These are phyloP conservation scores for Dothiorella sarmentorum DNA, from an alignment of 2,329 filamentous ascomycete species.

Conservation along the genomic window DNA sequence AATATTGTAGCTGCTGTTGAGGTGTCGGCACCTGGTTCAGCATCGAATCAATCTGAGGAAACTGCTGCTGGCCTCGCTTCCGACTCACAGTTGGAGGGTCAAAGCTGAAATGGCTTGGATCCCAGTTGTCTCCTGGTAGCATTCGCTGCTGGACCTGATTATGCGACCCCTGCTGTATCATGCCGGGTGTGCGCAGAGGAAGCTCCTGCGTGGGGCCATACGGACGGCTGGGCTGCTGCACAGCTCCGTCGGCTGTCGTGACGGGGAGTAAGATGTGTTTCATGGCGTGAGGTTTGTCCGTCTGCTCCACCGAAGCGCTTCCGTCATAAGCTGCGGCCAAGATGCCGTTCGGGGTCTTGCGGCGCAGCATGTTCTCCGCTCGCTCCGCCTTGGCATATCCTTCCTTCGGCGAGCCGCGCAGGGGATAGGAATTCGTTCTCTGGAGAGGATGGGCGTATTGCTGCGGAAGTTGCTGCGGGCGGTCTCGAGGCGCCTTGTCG, in stretches of 20 bases:
- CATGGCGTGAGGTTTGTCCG: conserved; percentile 67
- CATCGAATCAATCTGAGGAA: conserved; percentile 58
- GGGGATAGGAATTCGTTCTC: conserved; percentile 35
- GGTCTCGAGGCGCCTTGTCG: conserved; percentile 17
- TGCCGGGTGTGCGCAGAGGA: conserved; percentile 31
- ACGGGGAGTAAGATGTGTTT: conserved; percentile 80
- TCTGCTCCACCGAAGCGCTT: conserved; percentile 64
- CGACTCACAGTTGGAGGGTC: conserved; percentile 25
- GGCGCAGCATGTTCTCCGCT: conserved; percentile 73
- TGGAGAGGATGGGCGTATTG: conserved; percentile 41
- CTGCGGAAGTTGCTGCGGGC: conserved; percentile 28
- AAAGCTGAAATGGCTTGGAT: conserved; percentile 4
- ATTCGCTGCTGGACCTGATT: conserved; percentile 7
- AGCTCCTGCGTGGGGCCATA: conserved; percentile 36
- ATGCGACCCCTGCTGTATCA: conserved; percentile 10
- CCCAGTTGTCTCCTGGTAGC: background rate
- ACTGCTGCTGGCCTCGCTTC: conserved; percentile 43
- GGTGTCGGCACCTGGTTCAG: conserved; percentile 59
- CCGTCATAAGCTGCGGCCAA: conserved; percentile 89
- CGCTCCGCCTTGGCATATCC: conserved; percentile 29
- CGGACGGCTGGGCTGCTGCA: conserved; percentile 26
- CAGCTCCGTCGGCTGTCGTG: conserved; percentile 40
- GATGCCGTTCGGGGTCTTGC: conserved; percentile 93
- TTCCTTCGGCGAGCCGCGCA: conserved; percentile 26
- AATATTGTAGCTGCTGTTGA: conserved; percentile 52